A percentile compares a stretch with the other conserved stretches of the same genome.
These are phyloP conservation scores for Clonostachys sp. DNA, from an alignment of 2,329 filamentous ascomycete species.

Conservation along the genomic window DNA sequence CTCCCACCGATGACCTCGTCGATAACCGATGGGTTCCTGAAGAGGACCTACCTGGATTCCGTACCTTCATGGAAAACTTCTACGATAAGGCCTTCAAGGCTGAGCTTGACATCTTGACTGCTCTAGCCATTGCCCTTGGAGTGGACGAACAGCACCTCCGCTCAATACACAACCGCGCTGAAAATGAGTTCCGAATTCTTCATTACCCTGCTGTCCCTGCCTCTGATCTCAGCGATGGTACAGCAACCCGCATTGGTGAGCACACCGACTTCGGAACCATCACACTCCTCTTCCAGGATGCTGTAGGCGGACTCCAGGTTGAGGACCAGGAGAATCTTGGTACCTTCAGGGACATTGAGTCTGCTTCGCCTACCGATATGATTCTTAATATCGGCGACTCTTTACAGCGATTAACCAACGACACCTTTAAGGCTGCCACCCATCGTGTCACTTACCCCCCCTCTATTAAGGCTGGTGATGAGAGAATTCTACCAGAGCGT, in stretches of 20 bases:
- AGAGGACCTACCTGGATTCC: slow-evolving; percentile 27
- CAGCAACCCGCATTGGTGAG: slow-evolving; percentile 18
- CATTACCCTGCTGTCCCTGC: slow-evolving; percentile 11
- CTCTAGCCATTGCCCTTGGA: slow-evolving; percentile 23
- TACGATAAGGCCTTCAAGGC: slow-evolving; percentile 21
- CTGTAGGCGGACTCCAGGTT: slow-evolving; percentile 15
- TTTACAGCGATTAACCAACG: slow-evolving; percentile 29
- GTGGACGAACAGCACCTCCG: slow-evolving; percentile 12
- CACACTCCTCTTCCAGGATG: slow-evolving; percentile 18
- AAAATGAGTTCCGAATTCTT: slow-evolving; percentile 9
- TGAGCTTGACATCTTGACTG: slow-evolving; percentile 17
- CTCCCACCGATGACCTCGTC: slow-evolving; percentile 18
- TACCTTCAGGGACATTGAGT: slow-evolving; percentile 14
- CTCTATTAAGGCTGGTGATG: slow-evolving; percentile 3
- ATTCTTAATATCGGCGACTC: slow-evolving; percentile 33
- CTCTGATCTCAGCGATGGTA: slow-evolving; percentile 16
- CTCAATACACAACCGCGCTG: slow-evolving; percentile 3
- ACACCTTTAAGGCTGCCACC: slow-evolving; percentile 19
- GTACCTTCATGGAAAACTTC: slow-evolving; percentile 16
- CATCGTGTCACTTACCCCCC: slow-evolving; percentile 22
- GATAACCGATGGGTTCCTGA: slow-evolving; percentile 33
- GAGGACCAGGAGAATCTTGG: slow-evolving; percentile 17
- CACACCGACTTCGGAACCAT: slow-evolving; percentile 26
- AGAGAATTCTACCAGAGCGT: slow-evolving; percentile 14
- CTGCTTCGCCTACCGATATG: slow-evolving; percentile 16